phyloP scores from a whole-genome alignment of 768 basidiomycete species.

The Mycena crocata region DNA sequence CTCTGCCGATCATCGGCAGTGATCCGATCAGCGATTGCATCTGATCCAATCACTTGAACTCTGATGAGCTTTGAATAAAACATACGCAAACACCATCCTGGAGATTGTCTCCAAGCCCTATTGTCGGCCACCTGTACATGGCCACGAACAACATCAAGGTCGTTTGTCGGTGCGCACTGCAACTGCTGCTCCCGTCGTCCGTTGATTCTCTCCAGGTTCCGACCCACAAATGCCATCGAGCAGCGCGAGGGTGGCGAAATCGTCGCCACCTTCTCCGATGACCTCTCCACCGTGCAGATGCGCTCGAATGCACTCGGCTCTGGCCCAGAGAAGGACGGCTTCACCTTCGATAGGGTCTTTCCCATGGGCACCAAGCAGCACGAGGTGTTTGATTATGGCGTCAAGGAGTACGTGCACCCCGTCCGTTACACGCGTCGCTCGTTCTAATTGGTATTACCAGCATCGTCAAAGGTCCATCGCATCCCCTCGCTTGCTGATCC shows the following conservation, averaged over 20 bases:
- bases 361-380: constrained; percentile 90
- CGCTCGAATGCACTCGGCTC: constrained; percentile 74
- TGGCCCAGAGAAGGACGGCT: constrained; percentile 96
- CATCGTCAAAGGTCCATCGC: constrained; percentile 83
- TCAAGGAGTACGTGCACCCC: constrained; percentile 82
- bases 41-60: too few relatives aligned
- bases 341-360: constrained; percentile 97
- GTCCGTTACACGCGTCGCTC: constrained; percentile 21
- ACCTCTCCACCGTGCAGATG: constrained; percentile 85
- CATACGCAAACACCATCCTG: too few relatives aligned
- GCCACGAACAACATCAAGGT: constrained; percentile 97
- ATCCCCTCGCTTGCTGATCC: constrained; percentile 12
- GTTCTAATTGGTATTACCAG: constrained; percentile 51
- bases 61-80: too few relatives aligned
- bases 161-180: constrained; percentile 88
- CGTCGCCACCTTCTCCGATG: constrained; percentile 90
- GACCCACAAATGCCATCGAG: constrained; percentile 94
- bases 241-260: constrained; percentile 88
- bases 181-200: constrained; percentile 5
- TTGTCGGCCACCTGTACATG: constrained; percentile 51
- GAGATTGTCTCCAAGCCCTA: too few relatives aligned
- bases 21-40: too few relatives aligned
- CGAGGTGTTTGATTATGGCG: constrained; percentile 98
- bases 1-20: too few relatives aligned
- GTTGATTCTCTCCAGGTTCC: constrained; percentile 71